phyloP scores from a whole-genome alignment of 805 yeast species.

The Saccharomycopsis fermentans region DNA sequence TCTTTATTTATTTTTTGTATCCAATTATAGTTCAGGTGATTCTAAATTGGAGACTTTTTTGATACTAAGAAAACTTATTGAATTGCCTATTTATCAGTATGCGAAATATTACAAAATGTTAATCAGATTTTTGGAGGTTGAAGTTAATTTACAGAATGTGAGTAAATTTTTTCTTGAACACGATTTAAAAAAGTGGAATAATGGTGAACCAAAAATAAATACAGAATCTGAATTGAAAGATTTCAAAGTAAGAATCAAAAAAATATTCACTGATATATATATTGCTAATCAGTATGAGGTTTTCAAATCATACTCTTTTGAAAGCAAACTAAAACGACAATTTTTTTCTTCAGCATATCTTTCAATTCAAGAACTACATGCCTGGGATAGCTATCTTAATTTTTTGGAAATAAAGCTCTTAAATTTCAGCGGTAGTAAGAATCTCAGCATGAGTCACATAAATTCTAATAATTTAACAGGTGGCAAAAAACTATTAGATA shows the following conservation, averaged over 20 bases:
- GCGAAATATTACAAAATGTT: constrained; percentile 35
- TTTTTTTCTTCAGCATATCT: constrained; percentile 29
- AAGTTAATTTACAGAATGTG: constrained; percentile 13
- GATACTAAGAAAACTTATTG: constrained; percentile 39
- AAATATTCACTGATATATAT: constrained; percentile 41
- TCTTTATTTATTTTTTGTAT: constrained; percentile 35
- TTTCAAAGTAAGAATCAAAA: constrained; percentile 31
- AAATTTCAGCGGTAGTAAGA: neutral
- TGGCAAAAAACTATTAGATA: constrained; percentile 4
- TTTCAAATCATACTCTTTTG: constrained; percentile 41
- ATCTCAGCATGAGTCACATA: constrained; percentile 16
- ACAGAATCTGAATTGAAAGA: constrained; percentile 21
- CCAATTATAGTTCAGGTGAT: constrained; percentile 26
- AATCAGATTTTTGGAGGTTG: constrained; percentile 27
- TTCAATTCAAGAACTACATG: constrained; percentile 38
- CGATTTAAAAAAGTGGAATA: constrained; percentile 20
- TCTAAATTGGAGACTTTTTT: constrained; percentile 20
- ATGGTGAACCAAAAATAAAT: neutral
- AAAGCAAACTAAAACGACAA: constrained; percentile 31
- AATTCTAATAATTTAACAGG: neutral
- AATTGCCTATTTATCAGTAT: constrained; percentile 48
- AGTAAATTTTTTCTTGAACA: constrained; percentile 13
- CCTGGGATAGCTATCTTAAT: constrained; percentile 51
- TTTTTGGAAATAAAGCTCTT: constrained; percentile 33
- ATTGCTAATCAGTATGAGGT: constrained; percentile 45